These are phyloP conservation scores for Rubus parviflorus DNA, from an alignment of 306 rosid species.

Conservation along the genomic window DNA sequence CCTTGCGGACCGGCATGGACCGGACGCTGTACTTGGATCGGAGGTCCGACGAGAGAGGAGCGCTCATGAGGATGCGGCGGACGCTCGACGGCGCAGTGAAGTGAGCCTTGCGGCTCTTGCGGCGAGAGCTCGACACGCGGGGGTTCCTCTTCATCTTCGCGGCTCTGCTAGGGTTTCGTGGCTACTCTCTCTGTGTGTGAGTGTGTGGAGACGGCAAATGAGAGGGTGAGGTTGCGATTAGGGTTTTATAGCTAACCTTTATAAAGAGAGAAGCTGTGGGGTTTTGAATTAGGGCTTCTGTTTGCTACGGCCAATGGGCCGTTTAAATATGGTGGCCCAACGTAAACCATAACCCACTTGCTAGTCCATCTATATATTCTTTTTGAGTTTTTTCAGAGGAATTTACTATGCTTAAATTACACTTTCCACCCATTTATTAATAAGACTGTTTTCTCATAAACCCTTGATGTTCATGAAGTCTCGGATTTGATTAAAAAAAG, in stretches of 20 bases:
- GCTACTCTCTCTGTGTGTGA: background rate
- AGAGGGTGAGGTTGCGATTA: background rate
- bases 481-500: no score
- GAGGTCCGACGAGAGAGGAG: constrained; percentile 76
- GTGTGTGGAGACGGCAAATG: background rate
- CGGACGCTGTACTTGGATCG: constrained; percentile 82
- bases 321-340: background rate
- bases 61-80: constrained; percentile 70
- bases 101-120: constrained; percentile 90
- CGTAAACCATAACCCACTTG: no score
- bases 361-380: no score
- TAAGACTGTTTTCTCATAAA: no score
- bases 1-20: constrained; percentile 88
- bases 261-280: background rate
- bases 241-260: background rate
- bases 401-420: no score
- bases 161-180: constrained; percentile 12
- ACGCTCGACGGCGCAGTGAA: constrained; percentile 82
- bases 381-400: no score
- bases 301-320: background rate
- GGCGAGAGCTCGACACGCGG: constrained; percentile 74
- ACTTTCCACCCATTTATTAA: no score
- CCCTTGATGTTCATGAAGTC: no score
- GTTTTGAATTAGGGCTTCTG: background rate
- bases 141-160: constrained; percentile 68